phyloP scores from a whole-genome alignment of 306 rosid genomes.

The Comarum palustre region DNA sequence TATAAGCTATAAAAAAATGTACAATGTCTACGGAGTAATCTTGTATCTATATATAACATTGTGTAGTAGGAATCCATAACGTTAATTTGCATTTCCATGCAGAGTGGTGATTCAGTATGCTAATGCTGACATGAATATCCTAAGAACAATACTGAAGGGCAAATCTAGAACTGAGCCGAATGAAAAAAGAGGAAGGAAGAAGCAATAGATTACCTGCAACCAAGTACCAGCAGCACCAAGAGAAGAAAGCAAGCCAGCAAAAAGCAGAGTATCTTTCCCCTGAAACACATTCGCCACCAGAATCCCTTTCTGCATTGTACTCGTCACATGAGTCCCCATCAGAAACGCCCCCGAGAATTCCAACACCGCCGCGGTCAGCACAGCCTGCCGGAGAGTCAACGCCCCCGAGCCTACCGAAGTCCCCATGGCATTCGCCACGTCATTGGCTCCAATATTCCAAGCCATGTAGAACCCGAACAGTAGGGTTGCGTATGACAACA shows the following conservation, averaged over 20 bases:
- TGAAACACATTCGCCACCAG: slow-evolving; percentile 72
- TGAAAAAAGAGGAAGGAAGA: not conserved
- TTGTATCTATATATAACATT: not conserved
- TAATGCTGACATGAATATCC: not conserved
- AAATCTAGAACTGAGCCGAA: not conserved
- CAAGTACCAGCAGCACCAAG: slow-evolving; percentile 99
- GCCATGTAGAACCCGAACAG: slow-evolving; percentile 97
- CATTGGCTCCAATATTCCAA: slow-evolving; percentile 98
- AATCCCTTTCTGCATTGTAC: slow-evolving; percentile 95
- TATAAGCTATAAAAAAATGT: not conserved
- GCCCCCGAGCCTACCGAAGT: slow-evolving; percentile 98
- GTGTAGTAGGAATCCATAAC: not conserved
- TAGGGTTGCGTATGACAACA: slow-evolving; percentile 59
- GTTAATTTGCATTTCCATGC: not conserved
- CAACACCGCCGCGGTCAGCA: slow-evolving; percentile 73
- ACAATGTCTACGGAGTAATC: not conserved
- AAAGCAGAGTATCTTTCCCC: slow-evolving; percentile 65
- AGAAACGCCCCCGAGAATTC: slow-evolving; percentile 83
- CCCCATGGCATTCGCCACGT: slow-evolving; percentile 99
- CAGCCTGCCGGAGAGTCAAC: slow-evolving; percentile 77
- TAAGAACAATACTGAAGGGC: not conserved
- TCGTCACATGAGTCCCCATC: slow-evolving; percentile 89
- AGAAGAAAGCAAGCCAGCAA: slow-evolving; percentile 85
- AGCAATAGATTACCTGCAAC: slow-evolving; percentile 65
- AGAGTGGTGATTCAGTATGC: not conserved